Percentiles rank a stretch among this genome's conserved stretches.
These are phyloP conservation scores for Blastobotrys robertii DNA, from an alignment of 805 yeast species.

Conservation along the genomic window DNA sequence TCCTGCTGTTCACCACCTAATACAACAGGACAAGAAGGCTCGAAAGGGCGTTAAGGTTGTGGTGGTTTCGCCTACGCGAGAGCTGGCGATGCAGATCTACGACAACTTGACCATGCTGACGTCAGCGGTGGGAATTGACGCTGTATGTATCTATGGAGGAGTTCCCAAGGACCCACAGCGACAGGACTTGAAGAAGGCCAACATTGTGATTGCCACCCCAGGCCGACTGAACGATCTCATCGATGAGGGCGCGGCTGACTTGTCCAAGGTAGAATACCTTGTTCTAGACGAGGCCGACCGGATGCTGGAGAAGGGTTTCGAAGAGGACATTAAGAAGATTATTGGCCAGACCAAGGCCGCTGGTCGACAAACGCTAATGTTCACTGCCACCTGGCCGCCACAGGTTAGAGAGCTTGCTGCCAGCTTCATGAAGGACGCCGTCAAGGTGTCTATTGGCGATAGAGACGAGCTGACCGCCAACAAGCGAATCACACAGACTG, in stretches of 20 bases:
- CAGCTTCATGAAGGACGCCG: slow-evolving; percentile 72
- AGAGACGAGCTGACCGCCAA: slow-evolving; percentile 91
- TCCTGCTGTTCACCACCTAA: slow-evolving; percentile 78
- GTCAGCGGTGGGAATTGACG: slow-evolving; percentile 48
- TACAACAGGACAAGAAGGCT: slow-evolving; percentile 27
- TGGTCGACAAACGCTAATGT: slow-evolving; percentile 87
- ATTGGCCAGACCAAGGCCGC: slow-evolving; percentile 45
- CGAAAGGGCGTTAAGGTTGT: slow-evolving; percentile 56
- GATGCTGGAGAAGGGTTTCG: slow-evolving; percentile 97
- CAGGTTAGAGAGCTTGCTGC: slow-evolving; percentile 90
- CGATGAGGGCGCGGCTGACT: slow-evolving; percentile 74
- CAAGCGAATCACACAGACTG: slow-evolving; percentile 85
- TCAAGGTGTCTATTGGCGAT: slow-evolving; percentile 86
- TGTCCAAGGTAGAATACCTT: slow-evolving; percentile 60
- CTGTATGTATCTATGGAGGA: slow-evolving; percentile 93
- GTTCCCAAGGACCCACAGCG: slow-evolving; percentile 93
- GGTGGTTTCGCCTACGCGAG: slow-evolving; percentile 94
- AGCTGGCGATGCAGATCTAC: slow-evolving; percentile 86
- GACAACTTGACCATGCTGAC: slow-evolving; percentile 68
- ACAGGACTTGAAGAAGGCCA: slow-evolving; percentile 47
- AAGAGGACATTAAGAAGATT: slow-evolving; percentile 85
- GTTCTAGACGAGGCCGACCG: slow-evolving; percentile 98
- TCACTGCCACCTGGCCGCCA: slow-evolving; percentile 99
- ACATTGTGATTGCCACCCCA: slow-evolving; percentile 91
- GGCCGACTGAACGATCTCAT: slow-evolving; percentile 88